Evolutionary conservation across 495 filamentous ascomycete genomes (phyloP).

Genomic region (Saxophila tyrrhenica): DNA sequence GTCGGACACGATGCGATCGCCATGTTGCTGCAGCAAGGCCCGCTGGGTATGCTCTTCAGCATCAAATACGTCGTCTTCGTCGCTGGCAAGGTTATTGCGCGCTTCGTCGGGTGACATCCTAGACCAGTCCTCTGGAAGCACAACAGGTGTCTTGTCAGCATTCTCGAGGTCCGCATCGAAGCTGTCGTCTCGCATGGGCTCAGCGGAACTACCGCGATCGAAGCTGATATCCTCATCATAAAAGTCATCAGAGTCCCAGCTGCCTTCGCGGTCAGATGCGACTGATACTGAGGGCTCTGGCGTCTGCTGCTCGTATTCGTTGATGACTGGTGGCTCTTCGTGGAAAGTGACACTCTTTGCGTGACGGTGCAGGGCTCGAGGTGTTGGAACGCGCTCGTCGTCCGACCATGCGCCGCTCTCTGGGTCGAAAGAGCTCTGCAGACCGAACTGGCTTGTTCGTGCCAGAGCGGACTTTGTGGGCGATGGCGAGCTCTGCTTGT

Average conservation of each 20-base stretch:
- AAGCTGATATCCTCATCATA: conserved; percentile 64
- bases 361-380: conserved; percentile 57
- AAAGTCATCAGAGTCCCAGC: conserved; percentile 68
- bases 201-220: conserved; percentile 48
- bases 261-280: conserved; percentile 74
- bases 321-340: conserved; percentile 80
- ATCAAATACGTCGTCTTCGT: conserved; percentile 62
- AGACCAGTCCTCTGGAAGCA: conserved; percentile 90
- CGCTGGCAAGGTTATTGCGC: conserved; percentile 40
- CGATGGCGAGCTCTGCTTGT: conserved; percentile 54
- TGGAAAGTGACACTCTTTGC: conserved; percentile 96
- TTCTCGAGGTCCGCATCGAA: conserved; percentile 92
- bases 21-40: conserved; percentile 30
- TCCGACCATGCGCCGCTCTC: conserved; percentile 48
- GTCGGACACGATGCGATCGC: conserved; percentile 28
- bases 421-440: conserved; percentile 22
- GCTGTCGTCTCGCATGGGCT: conserved; percentile 57
- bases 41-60: conserved; percentile 31
- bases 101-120: conserved; percentile 55
- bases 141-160: conserved; percentile 91
- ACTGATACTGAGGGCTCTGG: conserved; percentile 76
- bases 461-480: conserved; percentile 79
- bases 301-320: conserved; percentile 96
- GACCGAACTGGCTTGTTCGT: conserved; percentile 48
- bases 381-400: conserved; percentile 40